Base-by-base conservation (phyloP, 1,139 yeast genomes). In the Blastobotrys aristatus region DNA sequence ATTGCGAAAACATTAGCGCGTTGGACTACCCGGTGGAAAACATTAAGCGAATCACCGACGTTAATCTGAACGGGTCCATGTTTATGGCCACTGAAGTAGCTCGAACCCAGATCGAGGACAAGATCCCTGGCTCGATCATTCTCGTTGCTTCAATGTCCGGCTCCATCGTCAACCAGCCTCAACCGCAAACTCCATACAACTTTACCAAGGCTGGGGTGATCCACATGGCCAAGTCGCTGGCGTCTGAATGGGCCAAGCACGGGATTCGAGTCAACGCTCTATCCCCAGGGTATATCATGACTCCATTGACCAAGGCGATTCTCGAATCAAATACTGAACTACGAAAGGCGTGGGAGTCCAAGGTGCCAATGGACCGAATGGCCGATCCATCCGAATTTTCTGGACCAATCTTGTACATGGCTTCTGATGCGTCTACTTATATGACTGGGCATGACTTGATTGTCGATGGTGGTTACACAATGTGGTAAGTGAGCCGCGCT, bases 101-200 rank as follows among this genome's bases (percentile, higher is more conserved):
- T 43, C 76, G 80, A 62, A 83, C 85, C 16, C 75, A 84, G 57
- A 81, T 83, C 60, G 70, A 63, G 40, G 73, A 69, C 36, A 67
- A 71, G 39, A 54, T 50, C 45, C 61, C 59, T 35, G 95, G 89
- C 21, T 82, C 92, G 8, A 72, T 84, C 53, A 80, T 85, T 54
- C 72, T 86, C 63, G 80, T 89, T 49, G 94, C 92, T 4, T 84
- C 94, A 48, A 86, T 86, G 92, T 83, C 92, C 22, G 95, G 92
- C 32, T 78, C 78, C 55, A 83, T 86, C 59, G 90, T 84, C 54
- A 86, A 86, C 67, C 79, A 80, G 53, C 95, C 95, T 13, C 94
- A 86, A 66, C 79, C 83, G 48, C 95, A 86, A 68, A 81, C 87
- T 43, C 89, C 90, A 18, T 86, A 86, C 72, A 86, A 86, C 69